Evolutionary conservation across 208 protist genomes (phyloP).

Genomic region (Leishmania aethiopica): DNA sequence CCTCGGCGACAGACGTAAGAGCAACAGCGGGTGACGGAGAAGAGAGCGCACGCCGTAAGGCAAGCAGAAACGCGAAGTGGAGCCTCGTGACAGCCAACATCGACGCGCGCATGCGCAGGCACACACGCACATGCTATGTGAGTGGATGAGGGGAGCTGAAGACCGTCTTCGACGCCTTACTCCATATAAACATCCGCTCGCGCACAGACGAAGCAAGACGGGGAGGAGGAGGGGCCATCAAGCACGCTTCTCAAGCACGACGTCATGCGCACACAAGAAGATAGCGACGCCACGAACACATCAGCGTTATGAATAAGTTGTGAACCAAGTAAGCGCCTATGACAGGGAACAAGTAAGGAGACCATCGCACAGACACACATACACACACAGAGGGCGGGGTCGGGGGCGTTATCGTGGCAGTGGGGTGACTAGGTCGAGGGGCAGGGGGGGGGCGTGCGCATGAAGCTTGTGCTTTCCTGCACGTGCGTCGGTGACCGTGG

Average conservation of each 20-base stretch:
- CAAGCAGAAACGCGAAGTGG: not conserved
- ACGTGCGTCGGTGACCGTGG: not conserved
- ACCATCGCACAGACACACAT: not conserved
- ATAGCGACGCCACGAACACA: not conserved
- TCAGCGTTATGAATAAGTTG: not conserved
- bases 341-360: not conserved
- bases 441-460: not conserved
- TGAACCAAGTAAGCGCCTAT: not conserved
- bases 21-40: not conserved
- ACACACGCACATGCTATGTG: no score
- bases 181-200: no score
- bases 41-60: not conserved
- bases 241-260: not conserved
- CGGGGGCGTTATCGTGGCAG: not conserved
- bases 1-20: not conserved
- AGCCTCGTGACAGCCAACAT: not conserved
- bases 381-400: not conserved
- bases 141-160: no score
- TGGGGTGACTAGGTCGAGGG: not conserved
- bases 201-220: no score
- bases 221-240: no score
- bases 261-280: not conserved
- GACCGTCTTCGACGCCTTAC: no score
- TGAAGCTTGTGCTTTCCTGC: not conserved
- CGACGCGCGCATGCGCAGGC: not conserved